Percentiles rank a stretch among this genome's conserved stretches.
These are phyloP conservation scores for Arxiozyma slooffiae DNA, from an alignment of 1,139 yeast genomes.

Conservation along the genomic window DNA sequence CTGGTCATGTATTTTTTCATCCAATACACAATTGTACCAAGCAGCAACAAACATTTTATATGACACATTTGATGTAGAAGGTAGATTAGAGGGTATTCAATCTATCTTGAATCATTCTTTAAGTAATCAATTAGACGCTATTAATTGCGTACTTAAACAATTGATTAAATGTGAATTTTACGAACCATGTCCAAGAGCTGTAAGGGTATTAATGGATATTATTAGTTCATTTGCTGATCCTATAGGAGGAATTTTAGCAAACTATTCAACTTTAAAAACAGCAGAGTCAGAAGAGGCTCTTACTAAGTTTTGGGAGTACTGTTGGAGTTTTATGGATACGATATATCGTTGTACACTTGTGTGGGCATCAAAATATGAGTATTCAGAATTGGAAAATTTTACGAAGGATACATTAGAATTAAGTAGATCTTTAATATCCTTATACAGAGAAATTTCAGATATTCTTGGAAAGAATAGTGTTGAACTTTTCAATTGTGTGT, in stretches of 20 bases:
- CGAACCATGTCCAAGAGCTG: conserved; percentile 70
- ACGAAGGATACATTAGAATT: conserved; percentile 81
- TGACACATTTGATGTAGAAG: conserved; percentile 71
- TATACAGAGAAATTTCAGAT: conserved; percentile 48
- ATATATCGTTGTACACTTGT: conserved; percentile 56
- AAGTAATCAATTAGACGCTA: conserved; percentile 39
- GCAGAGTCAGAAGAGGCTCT: conserved; percentile 21
- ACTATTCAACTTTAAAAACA: conserved; percentile 21
- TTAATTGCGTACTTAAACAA: conserved; percentile 38
- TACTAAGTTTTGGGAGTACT: conserved; percentile 48
- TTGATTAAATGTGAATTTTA: conserved; percentile 44
- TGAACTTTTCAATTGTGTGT: conserved; percentile 32
- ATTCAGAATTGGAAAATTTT: conserved; percentile 57
- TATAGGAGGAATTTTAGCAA: conserved; percentile 43
- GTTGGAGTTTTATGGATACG: conserved; percentile 66
- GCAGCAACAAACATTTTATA: conserved; percentile 63
- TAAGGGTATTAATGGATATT: conserved; percentile 68
- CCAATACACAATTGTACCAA: conserved; percentile 45
- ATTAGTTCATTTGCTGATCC: conserved; percentile 58
- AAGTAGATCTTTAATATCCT: conserved; percentile 56
- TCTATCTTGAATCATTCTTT: conserved; percentile 40
- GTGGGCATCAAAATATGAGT: conserved; percentile 63
- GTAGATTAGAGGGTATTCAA: conserved; percentile 60
- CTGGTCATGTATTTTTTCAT: conserved; percentile 62
- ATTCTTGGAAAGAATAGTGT: conserved; percentile 28